phyloP scores from a whole-genome alignment of 208 protist genomes.

The Trypanosomatidae sp. region DNA sequence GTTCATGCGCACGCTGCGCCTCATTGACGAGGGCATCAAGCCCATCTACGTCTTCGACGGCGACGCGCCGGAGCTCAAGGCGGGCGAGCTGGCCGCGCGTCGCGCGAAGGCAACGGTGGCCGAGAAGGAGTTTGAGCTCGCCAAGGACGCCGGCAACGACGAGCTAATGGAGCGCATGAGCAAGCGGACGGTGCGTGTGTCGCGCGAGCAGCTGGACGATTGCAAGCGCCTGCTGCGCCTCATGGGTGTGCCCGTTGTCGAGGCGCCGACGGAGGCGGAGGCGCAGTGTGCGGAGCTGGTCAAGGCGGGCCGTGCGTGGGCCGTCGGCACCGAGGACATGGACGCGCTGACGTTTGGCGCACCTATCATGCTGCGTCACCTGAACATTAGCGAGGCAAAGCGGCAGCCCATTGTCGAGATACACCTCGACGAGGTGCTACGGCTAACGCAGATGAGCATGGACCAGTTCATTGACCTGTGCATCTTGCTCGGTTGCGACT shows the following conservation, averaged over 20 bases:
- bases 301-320: conserved; percentile 92
- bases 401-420: conserved; percentile 95
- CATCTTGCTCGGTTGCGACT: conserved; percentile 99
- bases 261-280: conserved; percentile 97
- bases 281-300: conserved; percentile 98
- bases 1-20: conserved; percentile 95
- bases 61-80: conserved; percentile 96
- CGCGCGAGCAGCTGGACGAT: conserved; percentile 95
- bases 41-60: conserved; percentile 99
- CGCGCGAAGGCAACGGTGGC: conserved; percentile 89
- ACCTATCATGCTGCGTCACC: conserved; percentile 91
- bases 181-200: conserved; percentile 91
- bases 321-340: conserved; percentile 99
- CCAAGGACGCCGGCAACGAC: conserved; percentile 77
- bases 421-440: conserved; percentile 81
- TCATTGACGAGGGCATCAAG: conserved; percentile 97
- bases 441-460: conserved; percentile 73
- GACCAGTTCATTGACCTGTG: conserved; percentile 98
- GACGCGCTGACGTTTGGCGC: conserved; percentile 98
- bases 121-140: conserved; percentile 81
- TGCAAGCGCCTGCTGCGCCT: conserved; percentile 95
- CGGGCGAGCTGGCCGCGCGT: conserved; percentile 86
- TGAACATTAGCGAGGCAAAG: conserved; percentile 93
- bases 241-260: conserved; percentile 98
- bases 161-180: conserved; percentile 92